These are phyloP conservation scores for Aphanocladium album DNA, from an alignment of 2,329 filamentous ascomycete species.

Conservation along the genomic window DNA sequence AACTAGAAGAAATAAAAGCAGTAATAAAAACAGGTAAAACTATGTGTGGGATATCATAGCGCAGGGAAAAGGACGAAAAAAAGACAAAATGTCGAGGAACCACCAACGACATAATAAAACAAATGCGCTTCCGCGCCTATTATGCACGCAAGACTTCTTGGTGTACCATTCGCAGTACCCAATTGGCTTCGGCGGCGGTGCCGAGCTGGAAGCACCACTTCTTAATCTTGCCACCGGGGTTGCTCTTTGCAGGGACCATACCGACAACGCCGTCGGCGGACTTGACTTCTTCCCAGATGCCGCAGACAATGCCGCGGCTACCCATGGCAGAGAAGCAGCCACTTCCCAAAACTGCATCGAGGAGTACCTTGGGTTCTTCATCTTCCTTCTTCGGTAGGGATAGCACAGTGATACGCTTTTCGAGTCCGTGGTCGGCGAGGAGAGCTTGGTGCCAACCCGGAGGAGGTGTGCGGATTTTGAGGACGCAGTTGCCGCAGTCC, in stretches of 20 bases:
- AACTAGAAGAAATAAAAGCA: background rate
- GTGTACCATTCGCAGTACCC: constrained; percentile 53
- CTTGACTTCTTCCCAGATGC: constrained; percentile 75
- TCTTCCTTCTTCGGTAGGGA: constrained; percentile 61
- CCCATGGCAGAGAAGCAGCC: constrained; percentile 81
- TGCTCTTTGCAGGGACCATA: constrained; percentile 46
- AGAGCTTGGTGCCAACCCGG: constrained; percentile 55
- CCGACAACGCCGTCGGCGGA: constrained; percentile 55
- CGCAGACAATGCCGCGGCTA: constrained; percentile 80
- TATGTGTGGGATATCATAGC: constrained; percentile 6
- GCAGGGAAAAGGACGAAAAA: background rate
- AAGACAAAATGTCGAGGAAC: background rate
- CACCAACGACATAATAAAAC: background rate
- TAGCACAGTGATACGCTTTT: constrained; percentile 80
- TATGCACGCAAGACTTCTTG: constrained; percentile 46
- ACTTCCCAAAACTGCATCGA: constrained; percentile 81
- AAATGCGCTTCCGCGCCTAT: background rate
- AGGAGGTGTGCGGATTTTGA: constrained; percentile 77
- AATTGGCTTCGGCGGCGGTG: constrained; percentile 47
- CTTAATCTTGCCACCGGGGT: constrained; percentile 49
- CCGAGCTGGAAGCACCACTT: constrained; percentile 61
- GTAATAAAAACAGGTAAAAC: background rate
- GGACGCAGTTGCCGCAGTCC: constrained; percentile 77
- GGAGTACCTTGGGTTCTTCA: constrained; percentile 55
- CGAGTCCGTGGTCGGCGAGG: constrained; percentile 58